These are phyloP conservation scores for Hyaloscypha bicolor DNA, from an alignment of 495 filamentous ascomycete genomes.

Conservation along the genomic window DNA sequence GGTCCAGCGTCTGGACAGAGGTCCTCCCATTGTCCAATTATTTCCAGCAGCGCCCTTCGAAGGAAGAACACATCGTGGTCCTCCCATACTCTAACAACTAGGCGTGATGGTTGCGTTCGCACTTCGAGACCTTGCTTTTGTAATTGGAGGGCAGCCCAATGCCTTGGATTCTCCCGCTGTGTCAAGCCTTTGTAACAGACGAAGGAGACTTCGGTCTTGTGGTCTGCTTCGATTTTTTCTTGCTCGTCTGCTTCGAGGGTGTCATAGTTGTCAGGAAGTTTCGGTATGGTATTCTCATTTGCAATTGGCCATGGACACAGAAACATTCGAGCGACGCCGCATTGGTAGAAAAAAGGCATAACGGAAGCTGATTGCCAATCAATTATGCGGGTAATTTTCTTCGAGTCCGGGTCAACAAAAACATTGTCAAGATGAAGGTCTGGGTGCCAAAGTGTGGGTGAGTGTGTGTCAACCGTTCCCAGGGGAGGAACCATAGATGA, in stretches of 20 bases:
- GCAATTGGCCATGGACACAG: constrained; percentile 32
- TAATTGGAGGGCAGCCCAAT: constrained; percentile 38
- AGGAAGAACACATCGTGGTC: constrained; percentile 41
- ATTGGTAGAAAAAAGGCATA: constrained; percentile 31
- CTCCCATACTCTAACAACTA: constrained; percentile 28
- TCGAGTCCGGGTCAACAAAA: constrained; percentile 37
- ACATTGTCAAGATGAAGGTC: constrained; percentile 42
- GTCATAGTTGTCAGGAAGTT: constrained; percentile 36
- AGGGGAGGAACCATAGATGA: constrained; percentile 20
- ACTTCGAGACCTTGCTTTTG: neutral
- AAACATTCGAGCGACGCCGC: constrained; percentile 37
- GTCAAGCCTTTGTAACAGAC: constrained; percentile 40
- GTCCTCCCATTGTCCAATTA: constrained; percentile 35
- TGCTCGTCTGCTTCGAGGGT: constrained; percentile 34
- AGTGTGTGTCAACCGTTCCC: constrained; percentile 8
- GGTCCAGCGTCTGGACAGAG: constrained; percentile 28
- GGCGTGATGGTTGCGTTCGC: constrained; percentile 21
- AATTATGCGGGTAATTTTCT: constrained; percentile 36
- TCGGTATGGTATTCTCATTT: constrained; percentile 35
- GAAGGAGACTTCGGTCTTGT: constrained; percentile 36
- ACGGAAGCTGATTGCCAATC: constrained; percentile 36
- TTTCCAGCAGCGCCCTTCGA: constrained; percentile 35
- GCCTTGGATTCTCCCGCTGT: constrained; percentile 34
- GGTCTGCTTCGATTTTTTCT: constrained; percentile 32
- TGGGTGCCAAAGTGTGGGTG: constrained; percentile 35